These are phyloP conservation scores for Tulasnella sp. DNA, from an alignment of 768 basidiomycete species.

Conservation along the genomic window DNA sequence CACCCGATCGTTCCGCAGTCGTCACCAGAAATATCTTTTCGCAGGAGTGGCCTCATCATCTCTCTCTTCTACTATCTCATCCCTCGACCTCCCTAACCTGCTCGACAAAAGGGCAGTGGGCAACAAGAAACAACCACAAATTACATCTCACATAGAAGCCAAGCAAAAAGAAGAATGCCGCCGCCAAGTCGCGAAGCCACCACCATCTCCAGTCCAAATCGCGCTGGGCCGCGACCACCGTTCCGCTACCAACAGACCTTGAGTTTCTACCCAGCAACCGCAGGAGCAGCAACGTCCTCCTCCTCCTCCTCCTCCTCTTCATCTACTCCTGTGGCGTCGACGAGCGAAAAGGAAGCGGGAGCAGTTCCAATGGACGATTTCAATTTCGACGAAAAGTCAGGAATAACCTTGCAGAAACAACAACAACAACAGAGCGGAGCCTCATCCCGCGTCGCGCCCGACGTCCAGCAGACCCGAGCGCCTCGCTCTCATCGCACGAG, in stretches of 20 bases:
- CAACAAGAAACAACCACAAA: neutral
- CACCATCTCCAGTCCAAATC: conserved; percentile 10
- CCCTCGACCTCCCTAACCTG: neutral
- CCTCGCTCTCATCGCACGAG: neutral
- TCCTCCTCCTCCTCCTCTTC: neutral
- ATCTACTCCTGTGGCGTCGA: neutral
- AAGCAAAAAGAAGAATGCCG: neutral
- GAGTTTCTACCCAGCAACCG: neutral
- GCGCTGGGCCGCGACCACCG: conserved; percentile 18
- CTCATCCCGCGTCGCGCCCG: neutral
- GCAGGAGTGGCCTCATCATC: neutral
- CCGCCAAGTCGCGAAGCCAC: neutral
- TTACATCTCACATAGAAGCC: neutral
- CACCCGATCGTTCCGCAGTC: neutral
- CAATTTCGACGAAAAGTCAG: neutral
- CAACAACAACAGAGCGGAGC: neutral
- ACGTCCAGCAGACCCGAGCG: neutral
- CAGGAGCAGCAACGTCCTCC: neutral
- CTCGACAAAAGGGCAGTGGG: neutral
- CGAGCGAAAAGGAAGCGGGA: neutral
- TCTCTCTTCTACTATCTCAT: neutral
- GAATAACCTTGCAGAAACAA: neutral
- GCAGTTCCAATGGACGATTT: conserved; percentile 11
- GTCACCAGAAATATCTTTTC: neutral
- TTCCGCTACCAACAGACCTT: conserved; percentile 18